Conservation (phyloP, 2,329 filamentous ascomycete species). For the Venturia oleaginea region DNA sequence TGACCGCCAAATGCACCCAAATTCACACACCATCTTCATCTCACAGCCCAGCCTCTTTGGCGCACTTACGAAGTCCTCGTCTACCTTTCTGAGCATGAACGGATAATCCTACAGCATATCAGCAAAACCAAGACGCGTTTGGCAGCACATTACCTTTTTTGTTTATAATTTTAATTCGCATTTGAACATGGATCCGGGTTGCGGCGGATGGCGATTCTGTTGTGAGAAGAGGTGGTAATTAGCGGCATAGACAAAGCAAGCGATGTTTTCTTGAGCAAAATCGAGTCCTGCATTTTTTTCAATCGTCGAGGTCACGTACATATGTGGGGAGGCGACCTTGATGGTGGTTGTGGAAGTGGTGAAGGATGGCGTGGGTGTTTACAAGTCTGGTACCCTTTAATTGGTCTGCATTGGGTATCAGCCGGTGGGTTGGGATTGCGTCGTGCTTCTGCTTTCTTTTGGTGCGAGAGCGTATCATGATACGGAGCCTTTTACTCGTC, state of each 20-base stretch:
- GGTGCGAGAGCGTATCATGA: conserved; percentile 16
- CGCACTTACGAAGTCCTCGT: neutral
- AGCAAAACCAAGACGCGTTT: conserved; percentile 2
- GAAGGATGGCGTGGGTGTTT: neutral
- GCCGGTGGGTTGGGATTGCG: conserved; percentile 4
- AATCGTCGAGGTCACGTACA: conserved; percentile 2
- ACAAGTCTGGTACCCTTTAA: conserved; percentile 9
- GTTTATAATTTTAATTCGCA: conserved; percentile 13
- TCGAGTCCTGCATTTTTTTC: neutral
- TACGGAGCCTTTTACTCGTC: conserved; percentile 11
- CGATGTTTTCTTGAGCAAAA: neutral
- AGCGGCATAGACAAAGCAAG: neutral
- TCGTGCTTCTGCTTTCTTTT: conserved; percentile 7
- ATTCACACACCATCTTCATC: conserved; percentile 1
- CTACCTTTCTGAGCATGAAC: conserved; percentile 1
- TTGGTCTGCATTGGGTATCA: conserved; percentile 11
- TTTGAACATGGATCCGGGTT: neutral
- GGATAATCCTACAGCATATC: conserved; percentile 3
- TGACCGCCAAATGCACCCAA: conserved; percentile 4
- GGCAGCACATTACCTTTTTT: conserved; percentile 4
- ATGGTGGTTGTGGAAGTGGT: neutral
- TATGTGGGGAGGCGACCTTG: neutral
- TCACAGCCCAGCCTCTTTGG: neutral
- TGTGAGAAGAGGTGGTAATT: neutral
- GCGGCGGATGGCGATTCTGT: neutral